Evolutionary conservation across 805 yeast genomes (phyloP).

Genomic region (Clavispora vitiphila): DNA sequence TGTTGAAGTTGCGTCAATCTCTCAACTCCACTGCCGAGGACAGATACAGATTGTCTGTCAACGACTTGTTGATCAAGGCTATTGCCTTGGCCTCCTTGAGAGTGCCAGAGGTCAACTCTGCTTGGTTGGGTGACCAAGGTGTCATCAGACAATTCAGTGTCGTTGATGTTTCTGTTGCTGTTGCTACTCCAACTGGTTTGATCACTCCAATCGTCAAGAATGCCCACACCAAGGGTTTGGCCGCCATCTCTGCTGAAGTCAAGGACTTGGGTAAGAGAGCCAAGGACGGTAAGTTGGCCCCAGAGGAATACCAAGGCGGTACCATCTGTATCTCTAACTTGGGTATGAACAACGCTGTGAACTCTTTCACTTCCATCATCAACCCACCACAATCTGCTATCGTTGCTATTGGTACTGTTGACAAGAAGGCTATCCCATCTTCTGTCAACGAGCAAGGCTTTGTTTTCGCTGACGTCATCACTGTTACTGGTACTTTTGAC

Average conservation of each 20-base stretch:
- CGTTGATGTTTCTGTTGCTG: constrained; percentile 98
- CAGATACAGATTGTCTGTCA: constrained; percentile 85
- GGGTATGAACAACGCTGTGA: constrained; percentile 97
- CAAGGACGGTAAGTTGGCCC: constrained; percentile 83
- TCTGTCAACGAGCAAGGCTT: constrained; percentile 87
- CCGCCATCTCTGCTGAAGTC: constrained; percentile 71
- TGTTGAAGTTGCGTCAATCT: constrained; percentile 86
- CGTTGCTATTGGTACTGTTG: constrained; percentile 89
- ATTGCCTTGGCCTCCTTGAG: constrained; percentile 83
- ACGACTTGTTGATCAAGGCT: constrained; percentile 92
- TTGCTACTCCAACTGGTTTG: constrained; percentile 95
- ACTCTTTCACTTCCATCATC: constrained; percentile 89
- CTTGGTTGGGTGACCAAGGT: constrained; percentile 86
- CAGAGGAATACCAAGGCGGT: constrained; percentile 99
- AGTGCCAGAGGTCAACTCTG: constrained; percentile 91
- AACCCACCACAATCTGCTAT: constrained; percentile 97
- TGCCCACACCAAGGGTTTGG: constrained; percentile 85
- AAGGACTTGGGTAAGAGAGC: constrained; percentile 97
- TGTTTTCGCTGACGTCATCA: constrained; percentile 85
- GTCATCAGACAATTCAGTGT: constrained; percentile 86
- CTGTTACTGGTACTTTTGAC: constrained; percentile 94
- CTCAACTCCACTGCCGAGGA: constrained; percentile 83
- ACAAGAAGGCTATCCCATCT: constrained; percentile 90
- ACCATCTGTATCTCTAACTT: constrained; percentile 96
- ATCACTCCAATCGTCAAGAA: constrained; percentile 92